Evolutionary conservation across 2,329 filamentous ascomycete genomes (phyloP), one percentile per base, ranked within the genome.

Genomic region (Orbilia quercus): DNA sequence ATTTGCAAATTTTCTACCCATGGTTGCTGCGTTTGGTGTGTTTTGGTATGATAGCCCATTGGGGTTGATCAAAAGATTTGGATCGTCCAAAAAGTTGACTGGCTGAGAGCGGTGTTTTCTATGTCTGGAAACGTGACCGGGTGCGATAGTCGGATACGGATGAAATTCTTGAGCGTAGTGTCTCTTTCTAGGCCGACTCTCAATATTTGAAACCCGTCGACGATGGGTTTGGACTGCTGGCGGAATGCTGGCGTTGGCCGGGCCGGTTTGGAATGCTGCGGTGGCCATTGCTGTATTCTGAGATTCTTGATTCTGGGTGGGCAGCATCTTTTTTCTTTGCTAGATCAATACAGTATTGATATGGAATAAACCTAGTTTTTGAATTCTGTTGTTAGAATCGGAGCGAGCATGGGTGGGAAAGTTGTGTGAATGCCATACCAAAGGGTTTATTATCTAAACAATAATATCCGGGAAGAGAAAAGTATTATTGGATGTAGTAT

Each of bases 291-390:
- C 54, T 63, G 59, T 63, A 42, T 28, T 64, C 54, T 65, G 59
- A 60, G 67, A 65, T 72, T 72, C 67, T 65, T 72, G 67, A 23
- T 72, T 72, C 67, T 72, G 67, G 67, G 59, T 59, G 59, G 67
- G 67, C 50, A 72, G 59, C 67, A 72, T 72, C 51, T 36, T 72
- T 54, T 50, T 48, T 58, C 31, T n/a, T 44, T 64, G 38, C 47
- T 60, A 22, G 54, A 25, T 40, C 38, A 57, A 55, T 45, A 51
- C 53, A 20, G 45, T 22, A 18, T 23, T 67, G 63, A 67, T 45
- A 67, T 67, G 63, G 34, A 59, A 53, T 18, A 25, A 44, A 51
- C 47, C 58, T 53, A 28, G n/a, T 40, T 31, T 31, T 18, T 14
- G n/a, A 23, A 23, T 5, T 11, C 31, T 31, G 23, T 7, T 31